These are phyloP conservation scores for Agrostemma githago DNA, from an alignment of 148 eudicot genomes.

Conservation along the genomic window DNA sequence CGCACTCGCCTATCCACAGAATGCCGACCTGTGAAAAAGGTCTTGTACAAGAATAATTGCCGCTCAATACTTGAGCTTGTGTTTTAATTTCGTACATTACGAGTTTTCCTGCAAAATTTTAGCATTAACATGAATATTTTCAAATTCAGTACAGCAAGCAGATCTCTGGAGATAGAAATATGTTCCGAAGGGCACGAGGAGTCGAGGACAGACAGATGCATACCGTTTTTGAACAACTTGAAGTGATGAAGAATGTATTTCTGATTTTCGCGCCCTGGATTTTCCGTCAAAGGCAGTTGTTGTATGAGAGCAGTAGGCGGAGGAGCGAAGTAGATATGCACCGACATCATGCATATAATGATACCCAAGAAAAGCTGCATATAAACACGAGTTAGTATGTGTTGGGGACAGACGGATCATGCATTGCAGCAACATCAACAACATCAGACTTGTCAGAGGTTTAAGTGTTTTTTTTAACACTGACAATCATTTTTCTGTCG, in stretches of 20 bases:
- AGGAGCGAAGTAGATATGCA: slow-evolving; percentile 92
- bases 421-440: too few relatives aligned
- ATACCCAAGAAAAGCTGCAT: slow-evolving; percentile 97
- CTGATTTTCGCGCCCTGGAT: slow-evolving; percentile 38
- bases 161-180: slow-evolving; percentile 16
- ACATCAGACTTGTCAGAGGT: too few relatives aligned
- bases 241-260: slow-evolving; percentile 53
- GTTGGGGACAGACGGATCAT: not conserved
- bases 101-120: not conserved
- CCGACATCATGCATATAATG: slow-evolving; percentile 88
- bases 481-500: too few relatives aligned
- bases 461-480: too few relatives aligned
- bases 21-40: not conserved
- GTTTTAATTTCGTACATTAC: not conserved
- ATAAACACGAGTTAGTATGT: not conserved
- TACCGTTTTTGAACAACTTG: not conserved
- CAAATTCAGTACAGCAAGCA: slow-evolving; percentile 16
- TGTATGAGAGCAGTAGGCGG: slow-evolving; percentile 79
- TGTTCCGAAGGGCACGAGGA: not conserved
- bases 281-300: slow-evolving; percentile 45
- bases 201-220: too few relatives aligned
- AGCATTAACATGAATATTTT: not conserved
- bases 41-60: slow-evolving; percentile 15
- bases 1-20: not conserved
- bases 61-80: not conserved